Conservation (phyloP, 2,329 filamentous ascomycete species). For the Lachnellula subtilissima region DNA sequence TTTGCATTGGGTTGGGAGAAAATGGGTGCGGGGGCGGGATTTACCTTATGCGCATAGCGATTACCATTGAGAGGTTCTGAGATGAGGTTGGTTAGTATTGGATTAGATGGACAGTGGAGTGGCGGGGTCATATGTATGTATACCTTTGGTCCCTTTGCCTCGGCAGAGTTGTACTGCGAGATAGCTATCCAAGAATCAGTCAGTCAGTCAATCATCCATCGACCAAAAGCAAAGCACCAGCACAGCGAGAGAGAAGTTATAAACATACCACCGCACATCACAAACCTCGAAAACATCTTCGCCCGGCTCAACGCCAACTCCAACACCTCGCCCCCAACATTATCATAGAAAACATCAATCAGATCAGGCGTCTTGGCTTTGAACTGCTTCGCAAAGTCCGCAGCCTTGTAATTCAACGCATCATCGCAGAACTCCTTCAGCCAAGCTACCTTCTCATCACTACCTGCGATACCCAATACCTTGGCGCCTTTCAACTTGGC, state of each 20-base stretch:
- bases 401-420: constrained; percentile 65
- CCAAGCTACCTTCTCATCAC: constrained; percentile 63
- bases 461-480: constrained; percentile 61
- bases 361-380: constrained; percentile 52
- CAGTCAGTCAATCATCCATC: not conserved
- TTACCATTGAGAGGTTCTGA: constrained; percentile 48
- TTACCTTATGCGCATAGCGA: constrained; percentile 48
- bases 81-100: constrained; percentile 8
- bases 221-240: not conserved
- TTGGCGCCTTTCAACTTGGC: constrained; percentile 65
- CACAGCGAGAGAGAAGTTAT: not conserved
- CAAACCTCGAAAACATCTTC: constrained; percentile 58
- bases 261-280: constrained; percentile 58
- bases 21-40: not conserved
- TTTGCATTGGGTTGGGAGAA: not conserved
- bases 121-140: too few relatives aligned
- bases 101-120: too few relatives aligned
- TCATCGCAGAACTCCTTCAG: constrained; percentile 61
- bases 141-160: constrained; percentile 51
- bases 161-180: constrained; percentile 60
- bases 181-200: constrained; percentile 38
- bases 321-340: constrained; percentile 68
- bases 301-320: constrained; percentile 62
- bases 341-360: constrained; percentile 71
- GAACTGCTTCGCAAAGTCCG: constrained; percentile 56